Conservation (phyloP, 805 yeast genomes). For the Yamadazyma akitaensis region DNA sequence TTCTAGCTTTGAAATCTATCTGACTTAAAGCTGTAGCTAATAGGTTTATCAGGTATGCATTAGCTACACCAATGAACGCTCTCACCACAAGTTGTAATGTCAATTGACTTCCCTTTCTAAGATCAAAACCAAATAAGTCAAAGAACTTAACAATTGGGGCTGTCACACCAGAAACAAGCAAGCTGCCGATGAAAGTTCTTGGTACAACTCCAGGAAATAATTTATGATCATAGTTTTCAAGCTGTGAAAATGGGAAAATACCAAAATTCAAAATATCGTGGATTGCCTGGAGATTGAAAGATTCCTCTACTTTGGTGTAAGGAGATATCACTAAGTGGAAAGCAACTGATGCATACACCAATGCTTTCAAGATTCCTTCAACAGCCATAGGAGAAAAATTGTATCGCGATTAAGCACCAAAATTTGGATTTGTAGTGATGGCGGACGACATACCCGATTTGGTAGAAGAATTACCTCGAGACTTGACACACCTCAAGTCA, state of each 20-base stretch:
- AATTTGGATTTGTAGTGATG: not conserved
- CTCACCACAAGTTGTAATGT: constrained; percentile 56
- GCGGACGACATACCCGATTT: constrained; percentile 14
- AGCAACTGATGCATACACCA: constrained; percentile 43
- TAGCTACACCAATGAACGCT: constrained; percentile 58
- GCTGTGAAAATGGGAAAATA: constrained; percentile 22
- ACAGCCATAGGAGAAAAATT: not conserved
- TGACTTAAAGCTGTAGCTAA: constrained; percentile 40
- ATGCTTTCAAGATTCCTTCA: constrained; percentile 1
- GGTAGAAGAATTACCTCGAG: constrained; percentile 14
- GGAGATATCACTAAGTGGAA: constrained; percentile 62
- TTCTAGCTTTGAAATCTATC: constrained; percentile 22
- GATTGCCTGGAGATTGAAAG: constrained; percentile 85
- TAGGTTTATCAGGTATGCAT: constrained; percentile 49
- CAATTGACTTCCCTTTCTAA: constrained; percentile 29
- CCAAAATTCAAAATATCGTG: constrained; percentile 78
- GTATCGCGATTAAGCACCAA: too few relatives aligned
- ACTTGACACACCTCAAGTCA: constrained; percentile 6
- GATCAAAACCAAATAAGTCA: constrained; percentile 19
- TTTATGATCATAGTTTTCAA: constrained; percentile 63
- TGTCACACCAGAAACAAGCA: constrained; percentile 47
- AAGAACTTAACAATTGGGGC: constrained; percentile 28
- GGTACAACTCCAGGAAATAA: constrained; percentile 89
- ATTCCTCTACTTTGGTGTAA: constrained; percentile 89
- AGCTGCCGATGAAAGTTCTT: constrained; percentile 74